phyloP scores from a whole-genome alignment of 176 grass and related monocot species.

The Thinopyrum elongatum region DNA sequence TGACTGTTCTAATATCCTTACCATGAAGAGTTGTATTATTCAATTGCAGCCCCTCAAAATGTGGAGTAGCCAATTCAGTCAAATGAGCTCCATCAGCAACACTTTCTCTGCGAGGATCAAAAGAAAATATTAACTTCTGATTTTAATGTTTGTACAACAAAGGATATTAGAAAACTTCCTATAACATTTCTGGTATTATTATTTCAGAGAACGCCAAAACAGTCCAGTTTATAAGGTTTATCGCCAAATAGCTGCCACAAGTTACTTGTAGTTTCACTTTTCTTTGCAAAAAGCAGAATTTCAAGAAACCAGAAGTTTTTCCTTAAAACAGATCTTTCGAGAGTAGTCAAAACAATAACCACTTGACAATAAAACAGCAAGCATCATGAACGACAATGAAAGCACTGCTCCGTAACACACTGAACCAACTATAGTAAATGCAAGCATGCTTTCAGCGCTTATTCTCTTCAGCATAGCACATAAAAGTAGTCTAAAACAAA shows the following conservation, averaged over 20 bases:
- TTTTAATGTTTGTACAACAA: slow-evolving; percentile 1
- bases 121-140: slow-evolving; percentile 34
- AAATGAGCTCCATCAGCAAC: slow-evolving; percentile 50
- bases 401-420: slow-evolving; percentile 9
- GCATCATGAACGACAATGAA: slow-evolving; percentile 4
- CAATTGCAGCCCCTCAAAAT: slow-evolving; percentile 22
- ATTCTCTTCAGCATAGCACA: slow-evolving; percentile 7
- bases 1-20: too few relatives aligned
- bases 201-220: neutral
- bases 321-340: neutral
- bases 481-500: slow-evolving; percentile 1
- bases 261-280: slow-evolving; percentile 10
- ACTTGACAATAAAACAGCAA: slow-evolving; percentile 9
- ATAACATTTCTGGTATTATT: neutral
- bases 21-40: slow-evolving; percentile 41
- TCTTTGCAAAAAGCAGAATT: neutral
- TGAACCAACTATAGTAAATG: slow-evolving; percentile 1
- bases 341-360: neutral
- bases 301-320: slow-evolving; percentile 1
- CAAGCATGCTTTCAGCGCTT: neutral
- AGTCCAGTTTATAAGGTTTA: neutral
- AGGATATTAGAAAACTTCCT: slow-evolving; percentile 13
- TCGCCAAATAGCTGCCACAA: neutral
- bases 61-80: slow-evolving; percentile 46
- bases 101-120: slow-evolving; percentile 48